These are phyloP conservation scores for Rhizopogon vinicolor DNA, from an alignment of 768 basidiomycete genomes.

Conservation along the genomic window DNA sequence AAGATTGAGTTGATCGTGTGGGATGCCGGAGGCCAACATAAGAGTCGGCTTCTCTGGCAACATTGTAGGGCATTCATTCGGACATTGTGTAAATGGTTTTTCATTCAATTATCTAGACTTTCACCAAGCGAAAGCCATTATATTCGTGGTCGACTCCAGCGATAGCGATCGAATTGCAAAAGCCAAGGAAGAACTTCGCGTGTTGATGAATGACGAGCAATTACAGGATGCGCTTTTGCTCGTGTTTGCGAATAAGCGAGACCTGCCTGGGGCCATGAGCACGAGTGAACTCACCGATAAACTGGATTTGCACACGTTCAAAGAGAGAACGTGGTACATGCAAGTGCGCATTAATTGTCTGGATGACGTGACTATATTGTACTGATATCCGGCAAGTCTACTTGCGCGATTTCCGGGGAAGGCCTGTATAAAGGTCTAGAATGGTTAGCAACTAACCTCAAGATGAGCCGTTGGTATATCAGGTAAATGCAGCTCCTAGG, in stretches of 20 bases:
- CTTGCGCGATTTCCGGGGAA: slow-evolving; percentile 94
- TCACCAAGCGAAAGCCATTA: slow-evolving; percentile 95
- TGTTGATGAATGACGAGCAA: slow-evolving; percentile 92
- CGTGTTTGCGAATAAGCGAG: slow-evolving; percentile 99
- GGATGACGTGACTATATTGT: neutral
- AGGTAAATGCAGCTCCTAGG: neutral
- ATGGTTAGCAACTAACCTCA: slow-evolving; percentile 96
- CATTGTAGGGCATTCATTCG: slow-evolving; percentile 35
- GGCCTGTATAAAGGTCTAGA: slow-evolving; percentile 95
- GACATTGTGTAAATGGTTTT: neutral
- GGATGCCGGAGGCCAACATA: slow-evolving; percentile 68
- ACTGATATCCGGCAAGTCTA: slow-evolving; percentile 23
- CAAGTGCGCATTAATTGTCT: slow-evolving; percentile 56
- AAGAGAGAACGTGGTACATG: slow-evolving; percentile 91
- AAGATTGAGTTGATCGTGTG: slow-evolving; percentile 94
- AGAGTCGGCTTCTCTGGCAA: slow-evolving; percentile 97
- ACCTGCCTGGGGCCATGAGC: slow-evolving; percentile 38
- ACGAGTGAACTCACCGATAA: no score
- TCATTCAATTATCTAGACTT: slow-evolving; percentile 33
- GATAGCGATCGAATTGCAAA: slow-evolving; percentile 95
- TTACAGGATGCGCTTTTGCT: slow-evolving; percentile 96
- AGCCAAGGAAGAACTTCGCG: slow-evolving; percentile 91
- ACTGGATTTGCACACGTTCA: no score
- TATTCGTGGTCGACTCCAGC: slow-evolving; percentile 96
- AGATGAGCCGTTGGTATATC: slow-evolving; percentile 54